Base-by-base conservation (phyloP, 495 filamentous ascomycete genomes). In the Penicillium antarcticum region DNA sequence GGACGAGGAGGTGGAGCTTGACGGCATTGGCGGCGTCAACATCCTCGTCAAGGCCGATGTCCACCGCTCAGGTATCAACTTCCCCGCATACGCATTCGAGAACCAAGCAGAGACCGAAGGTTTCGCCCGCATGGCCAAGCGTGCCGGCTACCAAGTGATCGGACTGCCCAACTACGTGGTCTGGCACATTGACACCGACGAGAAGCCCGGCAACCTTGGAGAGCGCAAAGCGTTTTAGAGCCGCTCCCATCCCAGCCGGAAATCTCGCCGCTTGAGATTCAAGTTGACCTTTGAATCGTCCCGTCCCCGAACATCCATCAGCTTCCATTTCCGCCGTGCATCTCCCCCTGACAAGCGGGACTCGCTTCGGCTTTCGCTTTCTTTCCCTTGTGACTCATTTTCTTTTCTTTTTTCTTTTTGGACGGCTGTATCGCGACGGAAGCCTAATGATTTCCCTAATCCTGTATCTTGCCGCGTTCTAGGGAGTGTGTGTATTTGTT, bases 101-200 rank as follows among this genome's bases (percentile, higher is more conserved):
- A 97, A 98, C 70, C 94, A 98, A 74, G 94, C 94, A 54, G 94
- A 98, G 71, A 98, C 94, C 5, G 94, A 98, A 69, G 94, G 94
- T 4, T 98, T 98, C 62, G 94, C 94, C 38, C 92, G 89, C 67
- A 98, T 98, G 94, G 94, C 94, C 52, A 97, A 97, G 77, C 81
- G 92, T 55, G 94, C 94, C 32, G 92, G 92, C 37, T 97, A 97
- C 70, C 78, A 89, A 62, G 94, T 98, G 32, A 78, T 87, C 50
- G 94, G 94, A 31, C 77, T 98, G 44, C 95, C 94, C 49, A 98
- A 98, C 71, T 98, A 98, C 67, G 84, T 98, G 39, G 91, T 98
- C 40, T 98, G 94, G 94, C 94, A 98, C 68, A 90, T 97, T 57
- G 94, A 98, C 67, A 98, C 94, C n/a, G 84, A 95, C 36, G 94